phyloP scores from a whole-genome alignment of 1,139 yeast genomes.

The Debaryomyces sp. region DNA sequence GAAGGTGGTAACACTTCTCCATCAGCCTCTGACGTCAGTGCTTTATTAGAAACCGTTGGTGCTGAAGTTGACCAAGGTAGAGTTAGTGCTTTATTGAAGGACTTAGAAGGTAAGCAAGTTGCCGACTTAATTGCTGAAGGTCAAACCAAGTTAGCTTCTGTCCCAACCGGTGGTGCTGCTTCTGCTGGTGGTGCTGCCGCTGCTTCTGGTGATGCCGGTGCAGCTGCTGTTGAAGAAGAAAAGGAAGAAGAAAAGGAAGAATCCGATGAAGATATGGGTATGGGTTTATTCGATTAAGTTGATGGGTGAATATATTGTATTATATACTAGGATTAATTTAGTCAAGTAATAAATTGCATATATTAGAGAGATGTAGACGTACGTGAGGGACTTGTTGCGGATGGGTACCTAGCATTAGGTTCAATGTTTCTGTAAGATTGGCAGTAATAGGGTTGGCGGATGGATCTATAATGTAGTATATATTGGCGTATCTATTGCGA shows the following conservation, averaged over 20 bases:
- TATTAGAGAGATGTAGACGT: background rate
- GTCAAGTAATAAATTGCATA: conserved; percentile 8
- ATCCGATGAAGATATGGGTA: conserved; percentile 78
- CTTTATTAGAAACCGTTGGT: conserved; percentile 75
- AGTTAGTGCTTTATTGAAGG: conserved; percentile 64
- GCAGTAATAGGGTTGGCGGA: too few species aligned
- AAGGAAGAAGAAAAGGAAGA: conserved; percentile 24
- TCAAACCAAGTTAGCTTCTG: conserved; percentile 79
- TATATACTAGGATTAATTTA: conserved; percentile 7
- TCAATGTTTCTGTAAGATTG: too few species aligned
- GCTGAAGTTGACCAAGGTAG: conserved; percentile 78
- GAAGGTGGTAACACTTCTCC: conserved; percentile 85
- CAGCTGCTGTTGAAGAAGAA: conserved; percentile 40
- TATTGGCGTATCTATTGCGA: background rate
- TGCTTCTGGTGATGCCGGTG: conserved; percentile 43
- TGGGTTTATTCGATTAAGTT: conserved; percentile 84
- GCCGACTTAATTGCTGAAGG: conserved; percentile 79
- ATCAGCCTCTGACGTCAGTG: conserved; percentile 70
- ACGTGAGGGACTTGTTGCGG: background rate
- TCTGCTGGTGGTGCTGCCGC: conserved; percentile 56
- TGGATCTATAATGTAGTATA: background rate
- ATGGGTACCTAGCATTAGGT: too few species aligned
- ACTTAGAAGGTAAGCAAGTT: conserved; percentile 77
- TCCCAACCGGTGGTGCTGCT: conserved; percentile 85
- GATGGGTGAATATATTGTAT: conserved; percentile 9